A percentile compares a stretch with the other conserved stretches of the same genome.
phyloP scores from a whole-genome alignment of 495 filamentous ascomycete genomes.

The Penicillium bovifimosum region DNA sequence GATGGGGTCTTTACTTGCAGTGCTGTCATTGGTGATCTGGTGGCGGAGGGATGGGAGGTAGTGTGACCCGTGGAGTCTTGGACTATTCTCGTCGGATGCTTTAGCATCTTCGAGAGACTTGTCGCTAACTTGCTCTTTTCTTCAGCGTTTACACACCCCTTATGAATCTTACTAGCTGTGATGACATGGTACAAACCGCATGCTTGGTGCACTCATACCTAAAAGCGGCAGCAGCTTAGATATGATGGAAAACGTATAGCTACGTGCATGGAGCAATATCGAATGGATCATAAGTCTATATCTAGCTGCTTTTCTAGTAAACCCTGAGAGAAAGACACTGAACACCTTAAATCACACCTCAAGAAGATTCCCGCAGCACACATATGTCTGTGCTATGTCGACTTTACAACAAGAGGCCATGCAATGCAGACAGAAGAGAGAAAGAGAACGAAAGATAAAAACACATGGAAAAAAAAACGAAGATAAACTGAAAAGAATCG shows the following conservation, averaged over 20 bases:
- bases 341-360: slow-evolving; percentile 23
- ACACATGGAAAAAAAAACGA: slow-evolving; percentile 10
- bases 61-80: not conserved
- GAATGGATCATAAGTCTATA: slow-evolving; percentile 19
- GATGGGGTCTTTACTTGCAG: slow-evolving; percentile 22
- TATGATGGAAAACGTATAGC: too few species aligned
- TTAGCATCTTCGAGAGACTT: not conserved
- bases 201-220: too few species aligned
- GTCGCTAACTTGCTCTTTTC: not conserved
- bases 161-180: not conserved
- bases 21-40: slow-evolving; percentile 24
- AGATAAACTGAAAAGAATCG: slow-evolving; percentile 8
- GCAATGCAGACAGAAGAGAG: slow-evolving; percentile 19
- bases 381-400: slow-evolving; percentile 25
- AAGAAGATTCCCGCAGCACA: slow-evolving; percentile 15
- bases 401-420: slow-evolving; percentile 26
- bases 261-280: too few species aligned
- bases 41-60: slow-evolving; percentile 22
- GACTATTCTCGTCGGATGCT: not conserved
- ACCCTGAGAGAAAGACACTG: slow-evolving; percentile 6
- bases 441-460: slow-evolving; percentile 13
- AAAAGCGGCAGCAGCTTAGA: too few species aligned
- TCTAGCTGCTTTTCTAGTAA: slow-evolving; percentile 27
- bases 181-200: not conserved
- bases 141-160: not conserved